These are phyloP conservation scores for Anisodus acutangulus DNA, from an alignment of 257 asterid species.

Conservation along the genomic window DNA sequence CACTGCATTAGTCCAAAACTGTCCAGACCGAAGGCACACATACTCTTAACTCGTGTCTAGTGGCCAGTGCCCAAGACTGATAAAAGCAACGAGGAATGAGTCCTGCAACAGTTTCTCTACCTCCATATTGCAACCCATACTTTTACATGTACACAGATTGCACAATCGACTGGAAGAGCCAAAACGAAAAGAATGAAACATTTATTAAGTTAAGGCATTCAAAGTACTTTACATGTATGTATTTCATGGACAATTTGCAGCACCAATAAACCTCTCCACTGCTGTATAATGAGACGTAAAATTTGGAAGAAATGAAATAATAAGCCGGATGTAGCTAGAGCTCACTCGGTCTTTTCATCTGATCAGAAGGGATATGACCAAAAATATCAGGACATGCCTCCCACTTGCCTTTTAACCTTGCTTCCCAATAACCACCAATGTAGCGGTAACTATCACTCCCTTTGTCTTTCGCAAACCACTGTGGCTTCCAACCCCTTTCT, in stretches of 20 bases:
- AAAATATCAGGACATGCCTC: slow-evolving; percentile 85
- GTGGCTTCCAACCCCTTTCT: slow-evolving; percentile 90
- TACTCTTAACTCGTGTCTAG: background rate
- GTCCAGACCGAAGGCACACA: background rate
- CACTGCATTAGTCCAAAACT: background rate
- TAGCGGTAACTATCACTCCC: slow-evolving; percentile 57
- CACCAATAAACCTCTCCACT: slow-evolving; percentile 15
- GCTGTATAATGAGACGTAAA: slow-evolving; percentile 21
- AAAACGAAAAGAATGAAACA: background rate
- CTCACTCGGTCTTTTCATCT: slow-evolving; percentile 49
- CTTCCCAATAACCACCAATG: slow-evolving; percentile 95
- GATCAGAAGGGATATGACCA: slow-evolving; percentile 69
- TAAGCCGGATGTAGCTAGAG: slow-evolving; percentile 12
- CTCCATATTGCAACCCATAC: background rate
- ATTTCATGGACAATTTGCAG: slow-evolving; percentile 22
- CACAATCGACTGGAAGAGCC: background rate
- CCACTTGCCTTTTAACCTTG: slow-evolving; percentile 80
- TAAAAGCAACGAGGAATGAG: background rate
- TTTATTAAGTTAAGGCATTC: background rate
- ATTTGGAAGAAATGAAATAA: slow-evolving; percentile 27
- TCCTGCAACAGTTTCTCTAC: background rate
- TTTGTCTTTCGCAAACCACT: slow-evolving; percentile 75
- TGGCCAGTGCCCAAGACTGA: background rate
- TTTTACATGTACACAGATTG: background rate
- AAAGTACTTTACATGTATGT: background rate